phyloP scores from a whole-genome alignment of 805 yeast species.

The Yarrowia osloensis region DNA sequence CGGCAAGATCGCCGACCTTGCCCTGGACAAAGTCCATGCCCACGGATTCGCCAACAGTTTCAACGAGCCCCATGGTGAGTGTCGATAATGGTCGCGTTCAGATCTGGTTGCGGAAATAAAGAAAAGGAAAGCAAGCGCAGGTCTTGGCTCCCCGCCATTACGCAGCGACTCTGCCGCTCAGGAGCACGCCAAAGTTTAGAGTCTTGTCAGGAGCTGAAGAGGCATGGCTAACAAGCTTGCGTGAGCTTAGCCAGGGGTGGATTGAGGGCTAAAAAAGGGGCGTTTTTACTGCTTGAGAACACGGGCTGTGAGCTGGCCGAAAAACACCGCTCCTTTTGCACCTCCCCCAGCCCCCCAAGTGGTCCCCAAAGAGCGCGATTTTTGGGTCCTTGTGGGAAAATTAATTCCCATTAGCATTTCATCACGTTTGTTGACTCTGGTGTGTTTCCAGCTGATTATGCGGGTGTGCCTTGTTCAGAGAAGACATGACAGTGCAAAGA shows the following conservation, averaged over 20 bases:
- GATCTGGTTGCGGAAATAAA: not conserved
- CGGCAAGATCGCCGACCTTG: not conserved
- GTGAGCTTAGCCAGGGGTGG: not conserved
- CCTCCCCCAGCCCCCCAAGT: no score
- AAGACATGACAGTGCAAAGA: not conserved
- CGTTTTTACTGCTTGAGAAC: no score
- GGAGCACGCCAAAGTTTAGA: not conserved
- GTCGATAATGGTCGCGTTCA: not conserved
- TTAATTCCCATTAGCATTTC: not conserved
- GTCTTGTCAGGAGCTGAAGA: not conserved
- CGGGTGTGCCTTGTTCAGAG: not conserved
- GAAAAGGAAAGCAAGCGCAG: not conserved
- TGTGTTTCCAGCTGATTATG: not conserved
- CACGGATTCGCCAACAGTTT: constrained; percentile 13
- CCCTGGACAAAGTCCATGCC: constrained; percentile 8
- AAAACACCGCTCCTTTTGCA: no score
- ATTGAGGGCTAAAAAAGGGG: no score
- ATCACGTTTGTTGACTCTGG: constrained; percentile 1
- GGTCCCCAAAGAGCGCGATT: no score
- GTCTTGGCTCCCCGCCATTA: not conserved
- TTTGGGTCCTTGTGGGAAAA: not conserved
- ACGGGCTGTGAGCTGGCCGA: no score
- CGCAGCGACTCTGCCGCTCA: not conserved
- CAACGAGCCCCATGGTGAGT: not conserved
- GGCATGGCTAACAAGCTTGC: not conserved